Evolutionary conservation across 176 grass and related monocot genomes (phyloP), one percentile per base, ranked within the genome.

Genomic region (Aegilops sharonensis): DNA sequence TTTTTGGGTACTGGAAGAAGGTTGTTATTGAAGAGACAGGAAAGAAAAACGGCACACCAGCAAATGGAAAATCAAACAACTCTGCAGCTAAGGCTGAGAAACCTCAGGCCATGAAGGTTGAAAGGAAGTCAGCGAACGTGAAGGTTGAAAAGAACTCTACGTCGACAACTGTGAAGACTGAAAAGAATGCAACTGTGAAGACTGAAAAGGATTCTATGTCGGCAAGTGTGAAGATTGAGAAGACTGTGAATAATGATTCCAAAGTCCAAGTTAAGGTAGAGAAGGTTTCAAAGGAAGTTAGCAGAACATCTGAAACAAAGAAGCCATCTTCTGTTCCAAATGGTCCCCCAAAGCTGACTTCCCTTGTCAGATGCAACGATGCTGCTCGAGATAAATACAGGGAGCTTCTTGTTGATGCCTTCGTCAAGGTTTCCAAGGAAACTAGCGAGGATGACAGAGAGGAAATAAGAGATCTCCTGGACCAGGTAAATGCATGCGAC

Each of bases 1-100:
- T 97, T 68, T 86, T 97, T 80, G 64, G 72, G 3, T 85, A 91
- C 81, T 97, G 95, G 95, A 97, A 94, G 83, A 97, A 91, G 64
- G 82, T 97, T 87, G 90, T 97, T 23, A 84, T 94, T 61, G 92
- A 94, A 85, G 95, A 97, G 17, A 88, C 81, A 34, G 88, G 62
- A 75, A 92, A 88, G 86, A 94, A 92, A 89, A 92, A 94, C 45
- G 90, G 86, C 9, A 60, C 43, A 21, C 14, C 90, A 62, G 85
- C 83, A 36, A 89, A 75, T 83, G 89, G 84, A 71, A 87, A 45
- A 48, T 83, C 86, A 85, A 64, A 68, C 63, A 90, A 84, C 52
- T 77, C 83, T 60, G 75, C 69, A 27, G 31, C 69, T 27, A 85
- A 67, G 78, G 9, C 56, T 85, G 89, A 88, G 18, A 91, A 82